Evolutionary conservation across 2,329 filamentous ascomycete species (phyloP), one percentile per base, ranked within the genome.

Genomic region (Sporothrix sp.): DNA sequence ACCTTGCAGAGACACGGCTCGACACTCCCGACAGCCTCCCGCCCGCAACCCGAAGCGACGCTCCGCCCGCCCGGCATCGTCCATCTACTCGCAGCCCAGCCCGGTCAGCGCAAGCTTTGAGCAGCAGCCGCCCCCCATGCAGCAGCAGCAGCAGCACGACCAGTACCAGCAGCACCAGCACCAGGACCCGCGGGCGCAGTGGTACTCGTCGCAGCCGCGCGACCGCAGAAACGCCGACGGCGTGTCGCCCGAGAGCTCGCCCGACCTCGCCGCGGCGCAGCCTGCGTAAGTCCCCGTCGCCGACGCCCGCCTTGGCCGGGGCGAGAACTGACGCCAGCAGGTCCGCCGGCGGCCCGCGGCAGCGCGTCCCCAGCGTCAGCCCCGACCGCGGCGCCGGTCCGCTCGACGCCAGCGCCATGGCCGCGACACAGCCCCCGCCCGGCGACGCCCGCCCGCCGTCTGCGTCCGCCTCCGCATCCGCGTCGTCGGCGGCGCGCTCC

Each of bases 81-180:
- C 82, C 14, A 58, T 81, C 42, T 84, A 85, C 62, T 79, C 80
- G 40, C 73, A 77, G 61, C 72, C 69, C 39, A 78, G 71, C 54
- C 71, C 72, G 13, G 60, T 62, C 25, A 62, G 60, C 10, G 58
- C 64, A 13, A 60, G 56, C 38, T 66, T 68, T 50, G 60, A 63
- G 8, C 56, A 61, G 14, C 54, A 61, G 48, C 52, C 28, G 56
- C 40, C 58, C 57, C 45, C 50, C 2, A 38, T 30, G 10, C 44
- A 21, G 2, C 7, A 37, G 20, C 38, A 43, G 11, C 21, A 20
- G 10, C 43, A 36, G 16, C 37, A 43, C 9, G 23, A 35, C 3
- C 16, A 38, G 9, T 27, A 52, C 5, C 33, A 35, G 21, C 11
- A 44, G 8, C 35, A 45, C 18, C 35, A 54, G 9, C 32, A 55